phyloP scores from a whole-genome alignment of 148 eudicot species.

The Dysphania ambrosioides region DNA sequence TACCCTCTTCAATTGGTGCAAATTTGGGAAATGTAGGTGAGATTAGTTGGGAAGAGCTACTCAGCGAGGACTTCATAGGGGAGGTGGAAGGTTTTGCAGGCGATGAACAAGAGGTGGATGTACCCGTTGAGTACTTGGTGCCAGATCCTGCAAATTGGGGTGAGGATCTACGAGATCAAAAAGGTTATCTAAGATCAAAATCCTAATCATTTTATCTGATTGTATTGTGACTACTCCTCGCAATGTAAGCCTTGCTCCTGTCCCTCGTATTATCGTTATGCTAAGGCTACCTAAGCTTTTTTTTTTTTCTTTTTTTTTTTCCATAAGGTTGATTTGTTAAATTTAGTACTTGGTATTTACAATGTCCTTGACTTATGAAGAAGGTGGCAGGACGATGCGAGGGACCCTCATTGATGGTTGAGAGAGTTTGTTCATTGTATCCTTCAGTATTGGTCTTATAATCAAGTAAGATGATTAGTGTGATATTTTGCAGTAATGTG shows the following conservation, averaged over 20 bases:
- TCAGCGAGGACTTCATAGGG: conserved; percentile 35
- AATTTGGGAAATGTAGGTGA: conserved; percentile 27
- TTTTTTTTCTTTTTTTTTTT: too few species aligned
- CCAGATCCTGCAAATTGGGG: conserved; percentile 54
- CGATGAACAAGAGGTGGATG: conserved; percentile 31
- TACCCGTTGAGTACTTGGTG: conserved; percentile 52
- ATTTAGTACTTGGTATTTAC: neutral
- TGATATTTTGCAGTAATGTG: neutral
- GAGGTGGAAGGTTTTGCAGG: conserved; percentile 29
- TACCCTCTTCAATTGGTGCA: conserved; percentile 15
- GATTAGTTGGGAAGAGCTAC: conserved; percentile 56
- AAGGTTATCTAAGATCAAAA: conserved; percentile 45
- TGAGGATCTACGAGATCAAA: conserved; percentile 59
- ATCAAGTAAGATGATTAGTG: neutral
- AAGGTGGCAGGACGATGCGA: conserved; percentile 16
- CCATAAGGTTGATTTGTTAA: neutral
- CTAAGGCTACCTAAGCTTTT: neutral
- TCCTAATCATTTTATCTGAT: conserved; percentile 21
- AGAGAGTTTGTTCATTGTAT: conserved; percentile 11
- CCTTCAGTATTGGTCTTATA: neutral
- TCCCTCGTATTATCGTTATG: neutral
- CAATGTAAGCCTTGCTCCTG: conserved; percentile 11
- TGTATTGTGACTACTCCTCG: conserved; percentile 23
- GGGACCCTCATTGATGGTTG: conserved; percentile 15
- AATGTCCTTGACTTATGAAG: conserved; percentile 21